Conservation (phyloP, 2,329 filamentous ascomycete genomes). For the Ophiognomonia clavigignenti-juglandacearum region DNA sequence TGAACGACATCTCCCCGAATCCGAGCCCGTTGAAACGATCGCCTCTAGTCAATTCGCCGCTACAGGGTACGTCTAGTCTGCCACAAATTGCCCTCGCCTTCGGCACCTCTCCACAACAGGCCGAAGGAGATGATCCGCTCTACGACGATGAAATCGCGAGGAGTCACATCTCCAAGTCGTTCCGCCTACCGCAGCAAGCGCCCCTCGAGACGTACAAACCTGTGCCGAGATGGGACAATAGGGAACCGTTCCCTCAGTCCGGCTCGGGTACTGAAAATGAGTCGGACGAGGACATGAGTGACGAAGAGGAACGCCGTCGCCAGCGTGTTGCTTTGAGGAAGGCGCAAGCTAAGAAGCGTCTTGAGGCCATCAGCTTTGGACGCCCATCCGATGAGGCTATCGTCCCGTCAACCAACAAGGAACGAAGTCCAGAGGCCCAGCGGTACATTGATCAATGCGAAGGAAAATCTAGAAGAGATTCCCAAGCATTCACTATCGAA, state of each 20-base stretch:
- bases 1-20: constrained; percentile 42
- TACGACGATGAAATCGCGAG: constrained; percentile 20
- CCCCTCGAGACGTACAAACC: constrained; percentile 3
- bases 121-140: constrained; percentile 19
- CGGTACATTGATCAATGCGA: constrained; percentile 18
- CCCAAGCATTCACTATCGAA: constrained; percentile 17
- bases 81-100: constrained; percentile 24
- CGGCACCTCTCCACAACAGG: constrained; percentile 11
- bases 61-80: constrained; percentile 34
- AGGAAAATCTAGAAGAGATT: constrained; percentile 16
- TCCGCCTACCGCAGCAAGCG: not conserved
- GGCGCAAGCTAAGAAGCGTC: constrained; percentile 33
- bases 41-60: constrained; percentile 42
- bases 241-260: not conserved
- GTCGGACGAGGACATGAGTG: constrained; percentile 31
- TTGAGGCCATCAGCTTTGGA: constrained; percentile 35
- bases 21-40: constrained; percentile 47
- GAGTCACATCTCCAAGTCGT: not conserved
- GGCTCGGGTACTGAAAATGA: not conserved
- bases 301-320: constrained; percentile 29
- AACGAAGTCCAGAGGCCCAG: constrained; percentile 15
- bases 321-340: constrained; percentile 33
- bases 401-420: constrained; percentile 28
- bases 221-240: not conserved
- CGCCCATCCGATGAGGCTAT: constrained; percentile 28